These are phyloP conservation scores for Solanum chmielewskii DNA, from an alignment of 257 asterid species.

Conservation along the genomic window DNA sequence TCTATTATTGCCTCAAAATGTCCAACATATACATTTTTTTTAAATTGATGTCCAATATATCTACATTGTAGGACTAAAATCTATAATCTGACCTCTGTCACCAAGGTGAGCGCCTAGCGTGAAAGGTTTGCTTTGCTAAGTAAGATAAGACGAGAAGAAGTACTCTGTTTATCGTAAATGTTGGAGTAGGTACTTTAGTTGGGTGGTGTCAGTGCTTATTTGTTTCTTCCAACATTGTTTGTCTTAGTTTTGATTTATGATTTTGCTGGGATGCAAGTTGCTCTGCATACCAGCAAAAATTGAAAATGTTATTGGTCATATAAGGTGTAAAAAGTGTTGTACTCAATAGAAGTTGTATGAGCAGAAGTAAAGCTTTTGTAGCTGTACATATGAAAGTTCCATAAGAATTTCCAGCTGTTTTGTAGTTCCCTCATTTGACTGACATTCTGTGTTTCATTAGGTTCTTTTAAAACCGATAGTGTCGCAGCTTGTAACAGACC, in stretches of 20 bases:
- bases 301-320: neutral
- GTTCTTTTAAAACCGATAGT: slow-evolving; percentile 77
- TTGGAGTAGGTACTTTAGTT: neutral
- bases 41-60: no score
- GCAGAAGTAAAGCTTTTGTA: neutral
- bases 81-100: neutral
- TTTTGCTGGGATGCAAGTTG: neutral
- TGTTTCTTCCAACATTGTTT: neutral
- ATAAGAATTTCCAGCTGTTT: neutral
- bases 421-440: neutral
- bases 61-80: neutral
- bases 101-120: neutral
- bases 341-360: neutral
- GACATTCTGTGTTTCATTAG: slow-evolving; percentile 26
- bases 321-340: neutral
- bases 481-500: slow-evolving; percentile 62
- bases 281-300: neutral
- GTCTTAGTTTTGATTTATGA: neutral
- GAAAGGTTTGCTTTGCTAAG: no score
- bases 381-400: neutral
- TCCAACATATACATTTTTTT: neutral
- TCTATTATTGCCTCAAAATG: neutral
- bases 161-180: neutral
- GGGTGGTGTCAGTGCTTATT: neutral
- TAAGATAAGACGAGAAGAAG: no score